Evolutionary conservation across 768 basidiomycete genomes (phyloP), one percentile per base, ranked within the genome.

Genomic region (Tylopilus sp.): DNA sequence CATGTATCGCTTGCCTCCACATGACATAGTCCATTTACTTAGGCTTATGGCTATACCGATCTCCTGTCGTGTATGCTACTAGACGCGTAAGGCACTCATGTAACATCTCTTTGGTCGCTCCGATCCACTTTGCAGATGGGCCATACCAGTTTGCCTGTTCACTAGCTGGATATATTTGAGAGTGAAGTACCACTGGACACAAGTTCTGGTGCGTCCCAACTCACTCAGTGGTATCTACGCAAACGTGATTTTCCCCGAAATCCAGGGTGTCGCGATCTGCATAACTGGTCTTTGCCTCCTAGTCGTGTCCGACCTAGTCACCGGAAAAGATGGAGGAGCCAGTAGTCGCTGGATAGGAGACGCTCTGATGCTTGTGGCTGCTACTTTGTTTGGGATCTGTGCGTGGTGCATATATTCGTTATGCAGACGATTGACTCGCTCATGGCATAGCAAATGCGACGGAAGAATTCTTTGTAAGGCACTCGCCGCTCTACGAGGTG

Each of bases 1-100:
- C 7, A 25, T 20, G 23, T 33, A 26, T 21, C 17, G 6, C n/a
- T 9, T 13, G 36, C 36, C 20, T 21, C 30, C 44, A 43, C 22
- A 10, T 30, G 18, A 46, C 31, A 47, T 22, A 30, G 42, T 40
- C 8, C 23, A 22, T 23, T 6, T 40, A 13, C n/a, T 20, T 44
- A 86, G 81, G 88, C 91, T 18, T 92, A 84, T 63, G 75, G 85
- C 70, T 92, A 88, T 70, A 92, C 91, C 33, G 89, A 88, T 58
- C 75, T 94, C 5, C 73, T 94, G 33, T 93, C 91, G 0, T 91
- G 88, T 62, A 92, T 92, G 88, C 78, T 94, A n/a, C 82, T 94
- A 40, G 88, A 91, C 61, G 88, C 91, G 82, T 89, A 61, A 61
- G 81, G 54, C 31, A 6, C 18, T 22, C 8, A n/a, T n/a, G n/a